Evolutionary conservation across 768 basidiomycete genomes (phyloP).

Genomic region (Termitomyces titanicus): DNA sequence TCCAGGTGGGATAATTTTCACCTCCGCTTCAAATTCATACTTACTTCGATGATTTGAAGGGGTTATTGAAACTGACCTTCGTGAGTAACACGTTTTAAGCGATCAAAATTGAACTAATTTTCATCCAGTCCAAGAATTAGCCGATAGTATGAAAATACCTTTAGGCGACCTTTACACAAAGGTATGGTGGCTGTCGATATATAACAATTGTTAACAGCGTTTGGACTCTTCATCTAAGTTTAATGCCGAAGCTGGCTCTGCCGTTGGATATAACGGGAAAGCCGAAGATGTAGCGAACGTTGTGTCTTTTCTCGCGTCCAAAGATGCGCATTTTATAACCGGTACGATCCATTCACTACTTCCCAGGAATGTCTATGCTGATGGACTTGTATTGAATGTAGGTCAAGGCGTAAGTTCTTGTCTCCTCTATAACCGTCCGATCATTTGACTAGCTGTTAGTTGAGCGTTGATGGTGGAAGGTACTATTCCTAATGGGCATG

Average conservation of each 20-base stretch:
- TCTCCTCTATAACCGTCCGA: background rate
- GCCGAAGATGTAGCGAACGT: slow-evolving; percentile 13
- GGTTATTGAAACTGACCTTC: slow-evolving; percentile 3
- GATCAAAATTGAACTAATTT: background rate
- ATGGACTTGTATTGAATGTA: background rate
- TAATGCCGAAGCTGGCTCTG: background rate
- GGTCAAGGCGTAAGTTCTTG: slow-evolving; percentile 12
- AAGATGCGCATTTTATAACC: slow-evolving; percentile 15
- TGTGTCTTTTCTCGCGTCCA: slow-evolving; percentile 19
- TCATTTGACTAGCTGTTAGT: background rate
- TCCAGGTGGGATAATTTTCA: slow-evolving; percentile 12
- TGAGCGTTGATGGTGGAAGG: background rate
- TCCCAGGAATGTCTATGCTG: background rate
- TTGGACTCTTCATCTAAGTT: background rate
- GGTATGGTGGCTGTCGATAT: background rate
- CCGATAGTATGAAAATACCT: background rate
- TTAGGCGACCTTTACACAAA: background rate
- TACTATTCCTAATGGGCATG: background rate
- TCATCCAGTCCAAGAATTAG: background rate
- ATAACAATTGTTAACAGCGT: background rate
- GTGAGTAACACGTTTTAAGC: background rate
- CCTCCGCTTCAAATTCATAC: background rate
- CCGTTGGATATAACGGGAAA: slow-evolving; percentile 3
- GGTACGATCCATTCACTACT: slow-evolving; percentile 2
- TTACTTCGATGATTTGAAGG: background rate